Evolutionary conservation across 148 eudicot species (phyloP).

Genomic region (Salicornia ramosissima): DNA sequence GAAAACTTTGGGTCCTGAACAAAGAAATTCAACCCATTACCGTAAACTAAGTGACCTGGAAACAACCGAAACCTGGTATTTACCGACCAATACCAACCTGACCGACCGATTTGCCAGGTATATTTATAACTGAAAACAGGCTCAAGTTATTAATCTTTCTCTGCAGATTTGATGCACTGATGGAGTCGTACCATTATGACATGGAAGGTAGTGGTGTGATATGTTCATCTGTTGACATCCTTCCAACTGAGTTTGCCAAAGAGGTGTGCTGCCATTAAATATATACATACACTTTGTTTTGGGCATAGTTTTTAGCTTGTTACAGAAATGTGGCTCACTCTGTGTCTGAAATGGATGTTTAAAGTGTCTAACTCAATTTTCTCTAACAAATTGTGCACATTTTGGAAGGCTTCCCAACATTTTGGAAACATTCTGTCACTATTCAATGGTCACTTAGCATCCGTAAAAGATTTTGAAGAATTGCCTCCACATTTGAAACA

Average conservation of each 20-base stretch:
- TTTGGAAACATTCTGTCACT: slow-evolving; percentile 85
- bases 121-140: no score
- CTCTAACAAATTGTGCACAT: slow-evolving; percentile 11
- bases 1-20: neutral
- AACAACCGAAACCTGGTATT: no score
- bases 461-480: slow-evolving; percentile 39
- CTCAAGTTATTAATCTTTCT: neutral
- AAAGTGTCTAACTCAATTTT: neutral
- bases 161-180: slow-evolving; percentile 72
- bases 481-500: slow-evolving; percentile 63
- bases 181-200: slow-evolving; percentile 62
- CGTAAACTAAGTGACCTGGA: no score
- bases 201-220: slow-evolving; percentile 81
- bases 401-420: slow-evolving; percentile 89
- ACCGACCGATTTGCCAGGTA: no score
- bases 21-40: neutral
- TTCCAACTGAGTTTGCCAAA: slow-evolving; percentile 99
- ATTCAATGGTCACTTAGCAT: slow-evolving; percentile 69
- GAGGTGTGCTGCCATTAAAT: slow-evolving; percentile 44
- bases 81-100: no score
- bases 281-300: neutral
- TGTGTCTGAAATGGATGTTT: neutral
- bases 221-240: slow-evolving; percentile 89
- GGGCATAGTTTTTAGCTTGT: neutral
- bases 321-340: neutral